Conservation (phyloP, 2,329 filamentous ascomycete genomes). For the Pseudogymnoascus sp. region DNA sequence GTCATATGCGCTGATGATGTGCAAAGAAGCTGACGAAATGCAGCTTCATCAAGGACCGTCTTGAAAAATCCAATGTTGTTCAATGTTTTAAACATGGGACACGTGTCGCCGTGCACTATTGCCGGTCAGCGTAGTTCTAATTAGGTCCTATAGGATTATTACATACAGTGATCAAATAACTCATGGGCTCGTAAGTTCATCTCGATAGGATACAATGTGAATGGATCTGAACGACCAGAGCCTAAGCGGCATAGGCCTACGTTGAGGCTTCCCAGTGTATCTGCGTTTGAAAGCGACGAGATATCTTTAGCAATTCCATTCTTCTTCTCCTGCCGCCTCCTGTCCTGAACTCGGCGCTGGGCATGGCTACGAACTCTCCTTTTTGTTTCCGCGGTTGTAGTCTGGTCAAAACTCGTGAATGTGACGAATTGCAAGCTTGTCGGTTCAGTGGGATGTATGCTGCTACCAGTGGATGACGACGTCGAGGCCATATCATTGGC, state of each 20-base stretch:
- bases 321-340: background rate
- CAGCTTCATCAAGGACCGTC: conserved; percentile 12
- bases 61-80: conserved; percentile 15
- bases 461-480: background rate
- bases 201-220: conserved; percentile 13
- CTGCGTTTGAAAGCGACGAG: background rate
- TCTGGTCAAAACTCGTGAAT: conserved; percentile 14
- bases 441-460: background rate
- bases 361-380: conserved; percentile 15
- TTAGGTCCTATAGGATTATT: background rate
- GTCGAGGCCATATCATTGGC: background rate
- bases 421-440: conserved; percentile 12
- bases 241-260: background rate
- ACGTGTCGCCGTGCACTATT: conserved; percentile 14
- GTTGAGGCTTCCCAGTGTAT: background rate
- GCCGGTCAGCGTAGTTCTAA: background rate
- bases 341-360: conserved; percentile 12
- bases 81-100: conserved; percentile 16
- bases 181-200: conserved; percentile 15
- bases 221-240: conserved; percentile 13
- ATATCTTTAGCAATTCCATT: conserved; percentile 1
- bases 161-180: conserved; percentile 16
- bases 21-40: conserved; percentile 15
- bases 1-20: conserved; percentile 14
- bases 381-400: conserved; percentile 10